A percentile compares a stretch with the other conserved stretches of the same genome.
Evolutionary conservation across 2,329 filamentous ascomycete species (phyloP).

Genomic region (Cordyceps cicadae): DNA sequence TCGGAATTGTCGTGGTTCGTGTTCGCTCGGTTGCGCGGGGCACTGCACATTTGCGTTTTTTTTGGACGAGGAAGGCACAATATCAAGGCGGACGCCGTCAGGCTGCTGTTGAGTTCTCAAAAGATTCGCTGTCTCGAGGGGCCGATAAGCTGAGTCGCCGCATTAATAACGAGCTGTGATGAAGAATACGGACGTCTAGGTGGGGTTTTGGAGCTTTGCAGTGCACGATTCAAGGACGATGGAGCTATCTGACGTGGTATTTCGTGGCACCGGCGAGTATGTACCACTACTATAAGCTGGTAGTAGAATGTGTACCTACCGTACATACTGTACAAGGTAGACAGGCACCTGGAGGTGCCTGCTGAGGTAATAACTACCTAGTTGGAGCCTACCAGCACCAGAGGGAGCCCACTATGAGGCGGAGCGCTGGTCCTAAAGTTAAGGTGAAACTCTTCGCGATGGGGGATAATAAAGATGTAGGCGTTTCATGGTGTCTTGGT

Average conservation of each 20-base stretch:
- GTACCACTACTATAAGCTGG: no score
- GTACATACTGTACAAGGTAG: no score
- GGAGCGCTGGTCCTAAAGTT: not conserved
- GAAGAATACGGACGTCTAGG: not conserved
- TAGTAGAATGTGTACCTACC: no score
- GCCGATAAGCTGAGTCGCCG: not conserved
- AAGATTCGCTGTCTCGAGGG: not conserved
- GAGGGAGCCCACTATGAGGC: not conserved
- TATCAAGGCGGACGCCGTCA: not conserved
- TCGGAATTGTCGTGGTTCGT: not conserved
- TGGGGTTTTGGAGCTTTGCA: not conserved
- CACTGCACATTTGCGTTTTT: slow-evolving; percentile 4
- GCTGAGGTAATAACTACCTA: no score
- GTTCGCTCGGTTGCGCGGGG: slow-evolving; percentile 8
- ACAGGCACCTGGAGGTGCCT: no score
- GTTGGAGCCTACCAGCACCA: not conserved
- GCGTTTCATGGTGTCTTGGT: not conserved
- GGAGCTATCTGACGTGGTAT: slow-evolving; percentile 5
- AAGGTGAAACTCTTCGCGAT: not conserved
- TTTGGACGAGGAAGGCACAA: not conserved
- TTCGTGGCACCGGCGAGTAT: not conserved
- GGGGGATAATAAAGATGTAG: not conserved
- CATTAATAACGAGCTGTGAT: not conserved
- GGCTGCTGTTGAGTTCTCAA: not conserved
- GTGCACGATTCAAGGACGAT: not conserved